These are phyloP conservation scores for Schwanniomyces polymorphus DNA, from an alignment of 805 yeast species.

Conservation along the genomic window DNA sequence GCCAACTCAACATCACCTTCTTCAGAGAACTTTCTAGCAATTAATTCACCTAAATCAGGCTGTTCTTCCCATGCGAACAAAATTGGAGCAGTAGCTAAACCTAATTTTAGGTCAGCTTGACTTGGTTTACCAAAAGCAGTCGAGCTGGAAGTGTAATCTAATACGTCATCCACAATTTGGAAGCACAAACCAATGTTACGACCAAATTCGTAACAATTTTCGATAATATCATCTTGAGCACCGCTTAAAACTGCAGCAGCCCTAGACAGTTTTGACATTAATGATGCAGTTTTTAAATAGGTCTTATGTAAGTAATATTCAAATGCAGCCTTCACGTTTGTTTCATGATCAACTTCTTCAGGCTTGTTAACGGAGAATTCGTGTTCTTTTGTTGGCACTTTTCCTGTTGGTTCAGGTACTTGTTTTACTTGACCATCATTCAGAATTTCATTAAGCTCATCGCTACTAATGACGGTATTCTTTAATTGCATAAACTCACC, in stretches of 20 bases:
- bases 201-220: slow-evolving; percentile 87
- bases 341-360: slow-evolving; percentile 52
- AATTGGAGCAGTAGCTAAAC: slow-evolving; percentile 96
- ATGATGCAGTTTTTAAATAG: slow-evolving; percentile 89
- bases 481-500: slow-evolving; percentile 99
- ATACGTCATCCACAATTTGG: slow-evolving; percentile 94
- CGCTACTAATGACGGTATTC: slow-evolving; percentile 68
- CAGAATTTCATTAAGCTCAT: slow-evolving; percentile 44
- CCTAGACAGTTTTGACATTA: slow-evolving; percentile 90
- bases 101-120: slow-evolving; percentile 90
- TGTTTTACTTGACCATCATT: slow-evolving; percentile 48
- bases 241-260: slow-evolving; percentile 94
- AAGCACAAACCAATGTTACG: slow-evolving; percentile 92
- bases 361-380: slow-evolving; percentile 52
- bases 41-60: slow-evolving; percentile 81
- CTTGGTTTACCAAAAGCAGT: slow-evolving; percentile 90
- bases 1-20: slow-evolving; percentile 88
- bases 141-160: slow-evolving; percentile 90
- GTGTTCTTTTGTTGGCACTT: slow-evolving; percentile 57
- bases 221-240: slow-evolving; percentile 70
- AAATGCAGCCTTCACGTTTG: slow-evolving; percentile 82
- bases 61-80: slow-evolving; percentile 89
- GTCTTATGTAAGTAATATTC: slow-evolving; percentile 95
- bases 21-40: slow-evolving; percentile 75
- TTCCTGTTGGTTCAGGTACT: slow-evolving; percentile 61